Percentiles rank a stretch among this genome's conserved stretches.
Conservation (phyloP, 345 rosid genomes). For the Anastatica hierochuntica region DNA sequence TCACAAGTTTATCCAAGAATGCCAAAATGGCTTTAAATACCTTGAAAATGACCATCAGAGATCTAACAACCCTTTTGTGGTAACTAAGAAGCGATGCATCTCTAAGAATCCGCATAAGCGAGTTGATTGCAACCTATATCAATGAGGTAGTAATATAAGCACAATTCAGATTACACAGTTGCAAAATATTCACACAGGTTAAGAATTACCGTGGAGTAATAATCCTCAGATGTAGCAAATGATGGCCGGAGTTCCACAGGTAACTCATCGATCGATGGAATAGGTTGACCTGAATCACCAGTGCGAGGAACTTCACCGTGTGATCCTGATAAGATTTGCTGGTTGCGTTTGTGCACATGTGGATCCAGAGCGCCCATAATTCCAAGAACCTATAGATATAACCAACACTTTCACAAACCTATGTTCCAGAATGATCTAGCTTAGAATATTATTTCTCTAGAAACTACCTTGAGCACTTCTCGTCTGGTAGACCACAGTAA, state of each 20-base stretch:
- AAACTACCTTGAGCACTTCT: slow-evolving; percentile 89
- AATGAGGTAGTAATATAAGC: slow-evolving; percentile 14
- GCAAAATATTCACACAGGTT: slow-evolving; percentile 3
- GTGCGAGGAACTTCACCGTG: slow-evolving; percentile 87
- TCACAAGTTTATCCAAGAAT: not conserved
- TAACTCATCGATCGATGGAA: slow-evolving; percentile 74
- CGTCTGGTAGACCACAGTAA: slow-evolving; percentile 91
- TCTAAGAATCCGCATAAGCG: slow-evolving; percentile 94
- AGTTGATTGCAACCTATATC: slow-evolving; percentile 88
- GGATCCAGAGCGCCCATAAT: slow-evolving; percentile 99
- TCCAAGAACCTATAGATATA: slow-evolving; percentile 73
- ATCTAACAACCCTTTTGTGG: slow-evolving; percentile 97
- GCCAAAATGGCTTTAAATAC: slow-evolving; percentile 26
- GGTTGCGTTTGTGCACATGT: slow-evolving; percentile 83
- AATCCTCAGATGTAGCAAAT: slow-evolving; percentile 91
- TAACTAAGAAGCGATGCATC: slow-evolving; percentile 92
- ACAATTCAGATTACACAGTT: slow-evolving; percentile 11
- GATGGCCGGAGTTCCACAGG: slow-evolving; percentile 92
- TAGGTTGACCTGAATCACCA: slow-evolving; percentile 91
- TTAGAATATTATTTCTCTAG: slow-evolving; percentile 10
- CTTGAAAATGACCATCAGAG: slow-evolving; percentile 96
- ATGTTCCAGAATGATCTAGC: slow-evolving; percentile 9
- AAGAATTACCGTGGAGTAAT: slow-evolving; percentile 73
- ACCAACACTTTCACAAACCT: slow-evolving; percentile 19
- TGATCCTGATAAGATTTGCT: slow-evolving; percentile 60